These are phyloP conservation scores for Alternaria brassicae DNA, from an alignment of 2,329 filamentous ascomycete species.

Conservation along the genomic window DNA sequence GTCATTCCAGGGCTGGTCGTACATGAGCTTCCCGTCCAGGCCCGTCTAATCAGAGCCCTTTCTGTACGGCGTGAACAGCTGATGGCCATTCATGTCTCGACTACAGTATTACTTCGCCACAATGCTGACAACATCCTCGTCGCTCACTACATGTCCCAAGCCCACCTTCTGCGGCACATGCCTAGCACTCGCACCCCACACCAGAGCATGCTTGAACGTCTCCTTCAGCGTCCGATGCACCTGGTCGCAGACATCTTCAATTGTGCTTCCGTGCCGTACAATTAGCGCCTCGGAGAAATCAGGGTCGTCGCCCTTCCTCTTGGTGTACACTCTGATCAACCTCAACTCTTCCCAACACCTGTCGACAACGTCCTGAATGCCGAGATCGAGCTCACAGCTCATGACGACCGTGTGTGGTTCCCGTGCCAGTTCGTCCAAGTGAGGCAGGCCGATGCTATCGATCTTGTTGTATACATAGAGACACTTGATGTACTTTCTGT, in stretches of 20 bases:
- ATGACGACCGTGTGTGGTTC: slow-evolving; percentile 96
- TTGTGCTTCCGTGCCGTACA: slow-evolving; percentile 83
- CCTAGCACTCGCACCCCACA: slow-evolving; percentile 95
- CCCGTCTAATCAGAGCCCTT: not conserved
- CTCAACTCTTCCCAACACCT: slow-evolving; percentile 92
- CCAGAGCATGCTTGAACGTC: slow-evolving; percentile 97
- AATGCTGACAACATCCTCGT: slow-evolving; percentile 74
- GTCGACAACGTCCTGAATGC: slow-evolving; percentile 91
- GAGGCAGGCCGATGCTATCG: slow-evolving; percentile 91
- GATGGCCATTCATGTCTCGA: not conserved
- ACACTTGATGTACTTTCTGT: slow-evolving; percentile 93
- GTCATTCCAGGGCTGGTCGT: not conserved
- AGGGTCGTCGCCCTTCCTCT: slow-evolving; percentile 89
- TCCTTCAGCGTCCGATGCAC: slow-evolving; percentile 96
- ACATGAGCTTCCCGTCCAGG: not conserved
- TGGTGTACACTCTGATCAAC: slow-evolving; percentile 86
- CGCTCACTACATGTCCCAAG: slow-evolving; percentile 76
- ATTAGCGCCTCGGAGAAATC: slow-evolving; percentile 92
- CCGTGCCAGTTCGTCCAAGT: slow-evolving; percentile 87
- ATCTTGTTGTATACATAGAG: slow-evolving; percentile 99
- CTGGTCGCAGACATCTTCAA: slow-evolving; percentile 96
- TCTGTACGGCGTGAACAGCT: not conserved
- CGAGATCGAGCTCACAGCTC: slow-evolving; percentile 94
- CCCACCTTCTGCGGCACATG: slow-evolving; percentile 95
- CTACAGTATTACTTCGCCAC: slow-evolving; percentile 50